Base-by-base conservation (phyloP, 257 asterid genomes). In the Linderniella brevidens region DNA sequence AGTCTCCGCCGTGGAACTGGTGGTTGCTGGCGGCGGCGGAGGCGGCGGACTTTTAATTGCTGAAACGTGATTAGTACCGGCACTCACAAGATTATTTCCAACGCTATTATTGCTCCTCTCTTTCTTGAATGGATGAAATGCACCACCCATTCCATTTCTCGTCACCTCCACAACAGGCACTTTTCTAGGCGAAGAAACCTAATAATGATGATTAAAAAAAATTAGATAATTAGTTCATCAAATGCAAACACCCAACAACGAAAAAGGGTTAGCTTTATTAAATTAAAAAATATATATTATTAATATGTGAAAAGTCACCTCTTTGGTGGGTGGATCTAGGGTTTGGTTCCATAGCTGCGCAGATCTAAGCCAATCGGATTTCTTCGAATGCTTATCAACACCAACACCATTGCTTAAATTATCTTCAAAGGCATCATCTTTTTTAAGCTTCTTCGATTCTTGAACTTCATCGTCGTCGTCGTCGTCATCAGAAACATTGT, bases 311-410 rank as follows among this genome's bases (percentile, higher is more conserved):
- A 40, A 44, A 44, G 29, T 42, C 20, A 82, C 93, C 80, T 69
- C 65, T 52, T 53, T 65, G 8, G 68, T 35, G 7, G 69, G 56
- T 67, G 78, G 92, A 76, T 78, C 86, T 75, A 86, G 64, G 46
- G 74, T 52, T 59, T 71, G 84, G 52, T 69, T 82, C 87, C 92
- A 82, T 0, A 82, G 81, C 73, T 82, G 94, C 51, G 59, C 92
- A 65, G 92, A 76, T 64, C 77, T 69, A 58, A 78, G 87, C 94
- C 92, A 82, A 48, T 82, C 87, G 1, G 92, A 71, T 67, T 82
- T 82, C 54, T 65, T 63, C 37, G 53, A 41, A 53, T 37, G 45
- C 17, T 54, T 58, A 17, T 60, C 69, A 56, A 9, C 44, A 29
- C 8, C 49, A 56, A 11, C 54, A 16, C 54, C 53, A 25, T 8